Conservation (phyloP, 2,329 filamentous ascomycete species). For the Colletotrichum nymphaeae region DNA sequence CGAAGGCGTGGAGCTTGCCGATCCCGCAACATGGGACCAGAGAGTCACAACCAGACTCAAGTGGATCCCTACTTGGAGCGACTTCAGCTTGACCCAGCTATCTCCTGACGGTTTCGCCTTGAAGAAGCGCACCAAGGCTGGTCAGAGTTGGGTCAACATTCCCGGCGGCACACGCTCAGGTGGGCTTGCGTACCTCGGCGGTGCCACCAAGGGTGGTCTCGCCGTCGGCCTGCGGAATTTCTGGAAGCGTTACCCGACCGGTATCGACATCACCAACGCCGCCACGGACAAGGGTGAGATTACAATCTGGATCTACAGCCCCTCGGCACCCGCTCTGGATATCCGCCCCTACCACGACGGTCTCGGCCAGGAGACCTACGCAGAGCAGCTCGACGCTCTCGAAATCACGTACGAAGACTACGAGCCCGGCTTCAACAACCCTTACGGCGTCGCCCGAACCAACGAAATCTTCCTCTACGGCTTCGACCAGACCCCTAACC, state of each 20-base stretch:
- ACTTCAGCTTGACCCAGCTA: slow-evolving; percentile 67
- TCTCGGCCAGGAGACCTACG: slow-evolving; percentile 65
- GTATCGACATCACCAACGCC: slow-evolving; percentile 65
- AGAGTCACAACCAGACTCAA: slow-evolving; percentile 58
- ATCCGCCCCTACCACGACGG: slow-evolving; percentile 69
- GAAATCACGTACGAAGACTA: slow-evolving; percentile 74
- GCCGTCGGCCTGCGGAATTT: slow-evolving; percentile 70
- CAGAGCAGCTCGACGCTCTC: slow-evolving; percentile 68
- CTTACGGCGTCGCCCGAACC: slow-evolving; percentile 68
- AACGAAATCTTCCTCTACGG: slow-evolving; percentile 66
- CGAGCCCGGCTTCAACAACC: slow-evolving; percentile 64
- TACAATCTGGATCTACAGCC: slow-evolving; percentile 71
- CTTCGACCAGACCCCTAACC: slow-evolving; percentile 63
- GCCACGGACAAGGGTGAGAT: slow-evolving; percentile 60
- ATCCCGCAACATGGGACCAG: slow-evolving; percentile 58
- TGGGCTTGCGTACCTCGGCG: slow-evolving; percentile 69
- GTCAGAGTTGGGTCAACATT: slow-evolving; percentile 69
- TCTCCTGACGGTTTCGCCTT: slow-evolving; percentile 71
- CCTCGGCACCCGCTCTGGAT: slow-evolving; percentile 65
- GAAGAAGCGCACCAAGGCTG: slow-evolving; percentile 68
- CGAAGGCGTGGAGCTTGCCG: slow-evolving; percentile 56
- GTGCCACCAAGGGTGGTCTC: slow-evolving; percentile 66
- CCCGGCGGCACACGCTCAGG: slow-evolving; percentile 65
- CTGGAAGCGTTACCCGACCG: slow-evolving; percentile 72
- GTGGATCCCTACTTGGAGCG: slow-evolving; percentile 69